A percentile compares a stretch with the other conserved stretches of the same genome.
phyloP scores from a whole-genome alignment of 148 eudicot genomes.

The Cornus controversa region DNA sequence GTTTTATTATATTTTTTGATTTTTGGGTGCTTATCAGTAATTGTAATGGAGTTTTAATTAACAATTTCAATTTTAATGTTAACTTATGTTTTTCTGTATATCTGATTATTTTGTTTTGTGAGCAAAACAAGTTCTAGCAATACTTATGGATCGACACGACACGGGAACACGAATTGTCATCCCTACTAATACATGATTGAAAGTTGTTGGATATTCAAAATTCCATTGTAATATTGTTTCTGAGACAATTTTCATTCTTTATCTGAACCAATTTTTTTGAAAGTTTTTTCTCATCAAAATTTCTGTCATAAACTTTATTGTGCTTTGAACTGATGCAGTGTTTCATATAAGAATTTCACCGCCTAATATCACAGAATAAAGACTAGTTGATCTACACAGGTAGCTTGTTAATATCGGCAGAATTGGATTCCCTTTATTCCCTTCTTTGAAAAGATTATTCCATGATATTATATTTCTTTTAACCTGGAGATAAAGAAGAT shows the following conservation, averaged over 20 bases:
- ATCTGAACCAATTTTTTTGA: neutral
- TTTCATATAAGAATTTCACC: neutral
- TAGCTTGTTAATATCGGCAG: neutral
- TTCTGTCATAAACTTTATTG: neutral
- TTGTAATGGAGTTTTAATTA: too few relatives aligned
- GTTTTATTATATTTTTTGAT: slow-evolving; percentile 1
- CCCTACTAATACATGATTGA: neutral
- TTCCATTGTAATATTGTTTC: neutral
- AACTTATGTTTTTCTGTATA: too few relatives aligned
- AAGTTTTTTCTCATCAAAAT: neutral
- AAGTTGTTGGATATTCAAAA: neutral
- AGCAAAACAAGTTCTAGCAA: neutral
- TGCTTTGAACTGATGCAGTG: neutral
- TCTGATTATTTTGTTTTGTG: neutral
- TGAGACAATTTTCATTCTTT: neutral
- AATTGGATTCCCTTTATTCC: neutral
- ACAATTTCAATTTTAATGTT: too few relatives aligned
- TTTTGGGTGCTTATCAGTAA: neutral
- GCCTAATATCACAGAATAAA: neutral
- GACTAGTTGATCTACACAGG: neutral
- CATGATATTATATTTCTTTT: neutral
- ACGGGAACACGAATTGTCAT: too few relatives aligned
- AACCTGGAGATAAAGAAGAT: slow-evolving; percentile 2
- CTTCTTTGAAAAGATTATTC: neutral
- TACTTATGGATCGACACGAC: too few relatives aligned